Conservation (phyloP, 495 filamentous ascomycete genomes). For the Lasiosphaeriaceae sp. region DNA sequence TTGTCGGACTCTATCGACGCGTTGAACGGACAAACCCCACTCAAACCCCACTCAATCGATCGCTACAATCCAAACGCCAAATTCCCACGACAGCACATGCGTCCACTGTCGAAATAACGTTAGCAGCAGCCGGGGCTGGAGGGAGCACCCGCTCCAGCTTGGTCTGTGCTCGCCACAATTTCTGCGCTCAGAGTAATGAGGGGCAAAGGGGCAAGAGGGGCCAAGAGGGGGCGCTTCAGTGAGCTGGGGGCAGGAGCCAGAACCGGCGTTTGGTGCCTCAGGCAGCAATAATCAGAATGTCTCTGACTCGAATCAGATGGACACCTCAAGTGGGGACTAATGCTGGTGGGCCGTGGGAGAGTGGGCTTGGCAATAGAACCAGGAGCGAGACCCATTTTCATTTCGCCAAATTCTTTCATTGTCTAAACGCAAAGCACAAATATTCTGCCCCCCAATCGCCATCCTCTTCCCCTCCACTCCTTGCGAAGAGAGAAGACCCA, state of each 20-base stretch:
- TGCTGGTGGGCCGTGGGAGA: neutral
- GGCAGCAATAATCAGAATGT: slow-evolving; percentile 1
- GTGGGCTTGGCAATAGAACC: slow-evolving; percentile 4
- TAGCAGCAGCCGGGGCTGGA: neutral
- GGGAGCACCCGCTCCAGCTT: too few species aligned
- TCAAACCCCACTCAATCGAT: too few species aligned
- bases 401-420: slow-evolving; percentile 36
- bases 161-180: neutral
- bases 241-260: neutral
- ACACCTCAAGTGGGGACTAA: neutral
- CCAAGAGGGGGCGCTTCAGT: too few species aligned
- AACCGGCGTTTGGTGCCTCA: slow-evolving; percentile 1
- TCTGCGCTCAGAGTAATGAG: too few species aligned
- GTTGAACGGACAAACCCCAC: too few species aligned
- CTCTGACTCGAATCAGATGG: neutral
- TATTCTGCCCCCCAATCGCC: slow-evolving; percentile 12
- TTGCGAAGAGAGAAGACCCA: neutral
- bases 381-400: slow-evolving; percentile 2
- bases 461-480: neutral
- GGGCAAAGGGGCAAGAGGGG: neutral
- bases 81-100: neutral
- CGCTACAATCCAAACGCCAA: neutral
- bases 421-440: slow-evolving; percentile 29
- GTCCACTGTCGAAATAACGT: neutral
- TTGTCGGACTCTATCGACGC: too few species aligned